These are phyloP conservation scores for Trichoderma sp. DNA, from an alignment of 2,329 filamentous ascomycete species.

Conservation along the genomic window DNA sequence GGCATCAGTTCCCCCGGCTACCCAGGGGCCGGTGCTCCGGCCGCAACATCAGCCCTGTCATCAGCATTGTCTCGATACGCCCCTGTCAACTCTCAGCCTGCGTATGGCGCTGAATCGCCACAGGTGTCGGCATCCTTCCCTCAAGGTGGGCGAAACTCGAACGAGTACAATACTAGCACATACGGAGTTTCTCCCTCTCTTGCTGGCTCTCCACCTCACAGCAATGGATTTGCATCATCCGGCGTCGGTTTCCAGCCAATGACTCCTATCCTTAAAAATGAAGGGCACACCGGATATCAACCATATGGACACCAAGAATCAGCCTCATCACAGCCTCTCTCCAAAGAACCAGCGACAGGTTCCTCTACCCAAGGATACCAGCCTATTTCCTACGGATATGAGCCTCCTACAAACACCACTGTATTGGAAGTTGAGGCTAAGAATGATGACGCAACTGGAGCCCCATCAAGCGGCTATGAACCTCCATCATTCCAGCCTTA, in stretches of 20 bases:
- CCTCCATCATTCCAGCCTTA: conserved; percentile 61
- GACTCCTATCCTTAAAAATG: conserved; percentile 1
- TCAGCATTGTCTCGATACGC: conserved; percentile 38
- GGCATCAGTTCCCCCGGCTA: conserved; percentile 47
- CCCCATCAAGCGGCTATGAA: conserved; percentile 50
- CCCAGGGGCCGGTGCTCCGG: conserved; percentile 31
- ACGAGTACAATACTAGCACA: conserved; percentile 32
- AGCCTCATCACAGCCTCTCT: not conserved
- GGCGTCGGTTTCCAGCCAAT: conserved; percentile 29
- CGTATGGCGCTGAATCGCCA: conserved; percentile 43
- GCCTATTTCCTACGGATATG: conserved; percentile 46
- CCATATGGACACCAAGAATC: conserved; percentile 26
- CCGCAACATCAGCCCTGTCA: conserved; percentile 32
- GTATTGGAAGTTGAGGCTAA: conserved; percentile 22
- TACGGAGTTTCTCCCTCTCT: conserved; percentile 36
- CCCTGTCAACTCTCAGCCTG: conserved; percentile 25
- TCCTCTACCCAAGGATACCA: conserved; percentile 39
- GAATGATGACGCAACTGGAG: conserved; percentile 27
- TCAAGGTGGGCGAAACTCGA: conserved; percentile 28
- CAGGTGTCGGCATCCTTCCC: conserved; percentile 43
- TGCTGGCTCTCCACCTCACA: conserved; percentile 20
- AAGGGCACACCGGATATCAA: conserved; percentile 26
- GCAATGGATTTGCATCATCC: conserved; percentile 24
- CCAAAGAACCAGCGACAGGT: conserved; percentile 12
- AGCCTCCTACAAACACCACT: conserved; percentile 41